Base-by-base conservation (phyloP, 169 alveolate species). In the Amoebophrya sp. region DNA sequence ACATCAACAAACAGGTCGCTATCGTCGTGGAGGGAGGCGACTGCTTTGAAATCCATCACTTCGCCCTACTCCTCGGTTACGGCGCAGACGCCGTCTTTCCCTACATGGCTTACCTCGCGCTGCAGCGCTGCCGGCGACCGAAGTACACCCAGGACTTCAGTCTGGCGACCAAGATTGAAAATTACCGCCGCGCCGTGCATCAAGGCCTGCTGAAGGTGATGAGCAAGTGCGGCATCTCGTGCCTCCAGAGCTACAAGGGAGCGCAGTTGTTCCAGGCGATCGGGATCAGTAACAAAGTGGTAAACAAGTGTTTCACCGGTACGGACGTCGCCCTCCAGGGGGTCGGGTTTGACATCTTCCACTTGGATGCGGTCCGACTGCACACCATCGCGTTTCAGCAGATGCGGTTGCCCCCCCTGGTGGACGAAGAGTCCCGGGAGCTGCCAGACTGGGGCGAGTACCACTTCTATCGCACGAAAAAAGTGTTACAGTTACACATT, bases 21-120 rank as follows among this genome's bases (percentile, higher is more conserved):
- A 77, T 89, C 35, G 33, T 91, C 29, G 91, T 77, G 32, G 92
- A 91, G 93, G 77, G 41, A 0, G 92, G 92, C 41, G 89, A 90
- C 89, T 25, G 54, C 55, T 77, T 77, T 54, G 93, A 54, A 39
- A 29, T 39, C 25, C 96, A 94, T 83, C 95, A 93, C 53, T 77
- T 94, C 88, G 95, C 95, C 38, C 93, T 94, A 40, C 92, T 95
- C 40, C 93, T 94, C 40, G 94, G 95, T 39, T 95, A 92, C 89
- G 97, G 97, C 47, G 95, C 96, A n/a, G 97, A 95, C 92, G 95
- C 96, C 91, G 93, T 95, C 77, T 95, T 83, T 91, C 96, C 97
- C 23, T 95, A 93, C 93, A 92, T 94, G 90, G 93, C 95, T 29
- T 95, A 94, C 92, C 94, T 93, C 77, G 95, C 95, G 41, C 40